Evolutionary conservation across 805 yeast species (phyloP), one percentile per base, ranked within the genome.

Genomic region (Metschnikowia koreensis): DNA sequence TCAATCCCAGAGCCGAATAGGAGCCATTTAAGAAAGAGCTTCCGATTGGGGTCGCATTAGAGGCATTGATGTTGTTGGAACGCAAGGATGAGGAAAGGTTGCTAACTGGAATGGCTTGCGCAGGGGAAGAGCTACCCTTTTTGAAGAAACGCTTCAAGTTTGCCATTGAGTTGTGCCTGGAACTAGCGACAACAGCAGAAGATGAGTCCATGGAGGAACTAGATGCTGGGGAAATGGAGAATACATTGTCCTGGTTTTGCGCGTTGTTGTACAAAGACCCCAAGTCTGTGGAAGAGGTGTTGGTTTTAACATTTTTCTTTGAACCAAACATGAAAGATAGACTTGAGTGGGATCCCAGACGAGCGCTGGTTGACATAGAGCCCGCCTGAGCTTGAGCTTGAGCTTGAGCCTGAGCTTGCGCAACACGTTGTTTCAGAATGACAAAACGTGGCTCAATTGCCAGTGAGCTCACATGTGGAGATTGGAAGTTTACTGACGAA

Each of bases 381-480:
- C 71, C 64, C 2, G 78, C 79, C 10, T 39, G 43, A 11, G 64
- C 63, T 11, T 39, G 43, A 11, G 64, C 63, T 42, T 59, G 64
- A 28, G 64, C 64, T 6, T 65, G 67, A 31, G 79, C 81, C 58
- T 77, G 82, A 16, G 75, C 80, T 57, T 73, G 83, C 42, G 77
- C 84, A 26, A 84, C 82, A 48, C 87, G 81, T 54, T 86, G 94
- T 61, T 89, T 83, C 10, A 96, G 87, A 38, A 91, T 86, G 46
- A 91, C 83, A 64, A 91, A 90, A 41, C 97, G 77, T 13, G 96
- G 87, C 64, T 90, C 97, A n/a, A 91, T 83, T 33, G 83, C 77
- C 16, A 81, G 69, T 6, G 81, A 66, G 48, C 58, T 57, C 6
- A 87, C 87, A 47, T 77, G 80, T 3, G 94, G 94, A 0, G 92